These are phyloP conservation scores for Beauveria sp. DNA, from an alignment of 2,329 filamentous ascomycete genomes.

Conservation along the genomic window DNA sequence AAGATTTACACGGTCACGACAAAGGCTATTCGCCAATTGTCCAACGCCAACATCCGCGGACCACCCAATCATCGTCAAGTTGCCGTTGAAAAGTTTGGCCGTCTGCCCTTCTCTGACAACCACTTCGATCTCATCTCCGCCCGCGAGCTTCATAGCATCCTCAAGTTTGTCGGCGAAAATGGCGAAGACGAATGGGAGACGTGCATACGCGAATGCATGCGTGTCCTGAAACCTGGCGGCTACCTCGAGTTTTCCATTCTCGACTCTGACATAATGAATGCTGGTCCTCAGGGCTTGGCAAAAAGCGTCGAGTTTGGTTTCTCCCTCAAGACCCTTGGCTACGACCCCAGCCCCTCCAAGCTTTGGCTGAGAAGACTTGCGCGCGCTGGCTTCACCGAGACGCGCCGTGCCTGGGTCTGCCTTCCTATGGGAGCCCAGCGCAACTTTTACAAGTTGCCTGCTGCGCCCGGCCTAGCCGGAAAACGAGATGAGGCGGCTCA, in stretches of 20 bases:
- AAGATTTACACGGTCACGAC: conserved; percentile 85
- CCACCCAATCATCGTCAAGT: conserved; percentile 83
- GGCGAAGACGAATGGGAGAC: conserved; percentile 79
- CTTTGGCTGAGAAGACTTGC: conserved; percentile 68
- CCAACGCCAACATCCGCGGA: conserved; percentile 69
- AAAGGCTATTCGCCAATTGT: conserved; percentile 60
- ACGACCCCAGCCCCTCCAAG: conserved; percentile 79
- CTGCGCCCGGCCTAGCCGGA: conserved; percentile 27
- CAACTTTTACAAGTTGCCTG: conserved; percentile 22
- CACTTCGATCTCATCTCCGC: conserved; percentile 91
- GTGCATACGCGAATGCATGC: conserved; percentile 77
- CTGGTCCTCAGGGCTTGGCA: conserved; percentile 69
- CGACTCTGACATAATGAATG: conserved; percentile 83
- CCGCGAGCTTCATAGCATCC: conserved; percentile 73
- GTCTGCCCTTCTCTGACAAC: conserved; percentile 74
- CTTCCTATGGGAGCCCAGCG: conserved; percentile 64
- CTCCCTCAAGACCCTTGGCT: conserved; percentile 79
- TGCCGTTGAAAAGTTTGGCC: conserved; percentile 66
- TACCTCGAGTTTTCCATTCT: conserved; percentile 86
- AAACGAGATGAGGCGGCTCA: conserved; percentile 32
- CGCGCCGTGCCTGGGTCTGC: conserved; percentile 82
- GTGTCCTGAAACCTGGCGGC: conserved; percentile 86
- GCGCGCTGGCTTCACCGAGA: conserved; percentile 67
- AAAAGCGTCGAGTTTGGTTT: conserved; percentile 89
- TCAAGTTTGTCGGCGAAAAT: conserved; percentile 64